Conservation (phyloP, 371 early-diverging fungal species). For the Blakeslea trispora region DNA sequence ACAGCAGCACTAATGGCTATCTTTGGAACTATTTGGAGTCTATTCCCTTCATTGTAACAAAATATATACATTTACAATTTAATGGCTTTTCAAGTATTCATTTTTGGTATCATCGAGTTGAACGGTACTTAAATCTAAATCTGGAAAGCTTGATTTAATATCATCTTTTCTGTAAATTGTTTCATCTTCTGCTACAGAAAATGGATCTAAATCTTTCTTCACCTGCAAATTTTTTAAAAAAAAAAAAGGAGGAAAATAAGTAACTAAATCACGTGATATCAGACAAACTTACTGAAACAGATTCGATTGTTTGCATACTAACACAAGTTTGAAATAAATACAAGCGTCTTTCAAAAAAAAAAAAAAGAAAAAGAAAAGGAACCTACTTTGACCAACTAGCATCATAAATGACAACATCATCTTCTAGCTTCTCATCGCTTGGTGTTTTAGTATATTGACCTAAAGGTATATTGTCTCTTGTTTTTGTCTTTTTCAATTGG, state of each 20-base stretch:
- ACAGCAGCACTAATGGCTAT: slow-evolving; percentile 33
- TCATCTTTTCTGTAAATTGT: neutral
- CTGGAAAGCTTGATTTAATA: neutral
- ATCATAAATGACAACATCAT: neutral
- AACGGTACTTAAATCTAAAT: too few relatives aligned
- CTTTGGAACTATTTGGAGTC: slow-evolving; percentile 39
- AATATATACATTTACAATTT: too few relatives aligned
- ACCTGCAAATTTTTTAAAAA: too few relatives aligned
- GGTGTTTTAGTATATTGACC: slow-evolving; percentile 56
- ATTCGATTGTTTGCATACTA: neutral
- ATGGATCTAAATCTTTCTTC: neutral
- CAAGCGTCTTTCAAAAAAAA: too few relatives aligned
- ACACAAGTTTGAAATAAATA: neutral
- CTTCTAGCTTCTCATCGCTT: too few relatives aligned
- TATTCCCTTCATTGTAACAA: too few relatives aligned
- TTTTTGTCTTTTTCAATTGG: slow-evolving; percentile 80
- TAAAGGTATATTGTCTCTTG: slow-evolving; percentile 85
- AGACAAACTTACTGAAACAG: neutral
- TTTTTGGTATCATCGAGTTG: neutral
- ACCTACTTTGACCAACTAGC: neutral
- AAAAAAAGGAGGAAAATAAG: too few relatives aligned
- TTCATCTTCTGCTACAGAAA: neutral
- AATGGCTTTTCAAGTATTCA: too few relatives aligned
- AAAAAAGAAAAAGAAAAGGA: too few relatives aligned
- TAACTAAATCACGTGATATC: too few relatives aligned